phyloP scores from a whole-genome alignment of 2,329 filamentous ascomycete species.

The Orbilia quercus region DNA sequence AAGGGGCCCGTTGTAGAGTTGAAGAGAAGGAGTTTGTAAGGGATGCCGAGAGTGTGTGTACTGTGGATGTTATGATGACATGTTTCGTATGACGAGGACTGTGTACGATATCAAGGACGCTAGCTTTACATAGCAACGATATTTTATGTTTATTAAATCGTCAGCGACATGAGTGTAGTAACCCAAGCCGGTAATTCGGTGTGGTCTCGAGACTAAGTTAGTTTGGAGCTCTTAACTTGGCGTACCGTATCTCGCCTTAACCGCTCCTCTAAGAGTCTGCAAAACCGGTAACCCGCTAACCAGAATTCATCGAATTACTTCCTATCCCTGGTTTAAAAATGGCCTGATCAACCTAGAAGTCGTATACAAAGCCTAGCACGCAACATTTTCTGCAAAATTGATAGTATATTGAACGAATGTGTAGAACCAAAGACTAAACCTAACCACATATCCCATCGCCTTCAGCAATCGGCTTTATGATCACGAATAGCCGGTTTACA shows the following conservation, averaged over 20 bases:
- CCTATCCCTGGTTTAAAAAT: no score
- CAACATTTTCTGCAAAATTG: no score
- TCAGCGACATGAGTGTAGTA: background rate
- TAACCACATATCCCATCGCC: background rate
- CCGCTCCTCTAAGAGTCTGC: no score
- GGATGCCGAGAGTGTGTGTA: background rate
- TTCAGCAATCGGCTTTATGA: background rate
- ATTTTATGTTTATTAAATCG: background rate
- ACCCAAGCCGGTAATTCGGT: no score
- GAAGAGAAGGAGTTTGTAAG: slow-evolving; percentile 60
- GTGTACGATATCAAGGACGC: slow-evolving; percentile 36
- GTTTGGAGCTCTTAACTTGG: no score
- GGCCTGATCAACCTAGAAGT: no score
- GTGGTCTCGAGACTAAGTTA: no score
- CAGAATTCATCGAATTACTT: no score
- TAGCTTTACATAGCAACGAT: slow-evolving; percentile 12
- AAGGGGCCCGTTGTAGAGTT: slow-evolving; percentile 77
- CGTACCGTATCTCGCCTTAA: no score
- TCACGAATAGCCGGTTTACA: background rate
- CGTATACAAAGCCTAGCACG: no score
- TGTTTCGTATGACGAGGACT: slow-evolving; percentile 16
- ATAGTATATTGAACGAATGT: slow-evolving; percentile 2
- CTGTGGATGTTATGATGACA: background rate
- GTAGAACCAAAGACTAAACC: background rate
- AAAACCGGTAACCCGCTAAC: no score